These are phyloP conservation scores for Diplogelasinospora grovesii DNA, from an alignment of 495 filamentous ascomycete species.

Conservation along the genomic window DNA sequence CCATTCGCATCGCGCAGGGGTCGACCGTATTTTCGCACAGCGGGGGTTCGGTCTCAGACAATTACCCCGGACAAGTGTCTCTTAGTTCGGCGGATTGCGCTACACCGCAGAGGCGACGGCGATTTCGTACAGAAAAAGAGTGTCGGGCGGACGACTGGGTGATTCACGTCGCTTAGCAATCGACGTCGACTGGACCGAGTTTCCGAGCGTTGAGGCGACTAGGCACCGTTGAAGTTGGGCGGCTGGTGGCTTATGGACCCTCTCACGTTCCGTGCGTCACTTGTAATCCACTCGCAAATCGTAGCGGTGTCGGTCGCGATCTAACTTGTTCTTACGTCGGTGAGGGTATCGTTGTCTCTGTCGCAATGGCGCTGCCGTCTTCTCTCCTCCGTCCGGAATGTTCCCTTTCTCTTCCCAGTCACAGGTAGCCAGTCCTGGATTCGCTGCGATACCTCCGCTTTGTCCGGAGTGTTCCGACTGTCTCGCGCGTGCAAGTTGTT, in stretches of 20 bases:
- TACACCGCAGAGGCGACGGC: neutral
- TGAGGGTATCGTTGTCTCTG: too few species aligned
- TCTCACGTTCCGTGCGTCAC: too few species aligned
- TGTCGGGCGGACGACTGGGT: neutral
- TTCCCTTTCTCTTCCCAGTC: too few species aligned
- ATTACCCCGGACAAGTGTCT: neutral
- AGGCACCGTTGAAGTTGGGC: constrained; percentile 1
- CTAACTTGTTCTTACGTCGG: too few species aligned
- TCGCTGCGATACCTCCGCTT: too few species aligned
- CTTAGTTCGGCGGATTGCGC: too few species aligned
- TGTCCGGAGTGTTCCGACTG: too few species aligned
- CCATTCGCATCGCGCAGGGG: constrained; percentile 29
- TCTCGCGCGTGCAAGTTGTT: too few species aligned
- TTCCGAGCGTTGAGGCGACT: constrained; percentile 6
- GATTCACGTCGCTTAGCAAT: constrained; percentile 1
- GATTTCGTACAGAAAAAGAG: neutral
- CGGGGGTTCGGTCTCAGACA: constrained; percentile 10
- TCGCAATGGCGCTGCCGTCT: too few species aligned
- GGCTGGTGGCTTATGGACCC: constrained; percentile 5
- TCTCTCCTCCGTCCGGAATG: neutral
- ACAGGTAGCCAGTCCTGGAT: too few species aligned
- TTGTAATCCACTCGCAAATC: too few species aligned
- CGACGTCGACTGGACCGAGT: constrained; percentile 1
- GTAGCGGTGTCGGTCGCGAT: too few species aligned
- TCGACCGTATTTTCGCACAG: constrained; percentile 11